Evolutionary conservation across 305 asterid species (phyloP), one percentile per base, ranked within the genome.

Genomic region (Rubia balearica): DNA sequence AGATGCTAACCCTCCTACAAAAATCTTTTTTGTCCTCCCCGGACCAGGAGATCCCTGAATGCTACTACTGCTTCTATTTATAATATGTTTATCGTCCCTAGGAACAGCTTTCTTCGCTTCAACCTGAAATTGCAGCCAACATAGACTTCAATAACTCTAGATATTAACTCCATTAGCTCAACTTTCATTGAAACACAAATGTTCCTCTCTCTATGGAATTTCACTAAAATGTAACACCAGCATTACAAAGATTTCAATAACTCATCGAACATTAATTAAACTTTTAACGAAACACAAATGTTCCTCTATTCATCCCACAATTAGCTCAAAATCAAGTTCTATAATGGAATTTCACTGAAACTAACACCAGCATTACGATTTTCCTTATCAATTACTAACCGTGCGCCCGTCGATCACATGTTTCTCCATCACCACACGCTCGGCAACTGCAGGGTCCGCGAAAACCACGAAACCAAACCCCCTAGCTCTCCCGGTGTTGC

Each of bases 101-200:
- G 96, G 96, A 72, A 90, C 89, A 75, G 96, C 96, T 79, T 87
- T 90, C 78, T 88, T 87, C 55, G 94, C 96, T 84, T 90, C 97
- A 72, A 90, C 97, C 97, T 90, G 86, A 75, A 69, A 60, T 71
- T 74, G 24, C 63, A 79, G 60, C 60, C 71, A 70, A 46, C 56
- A 75, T 65, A 75, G 22, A 22, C 53, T 67, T 70, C 61, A 65
- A 10, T 56, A 1, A 14, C 62, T 48, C 4, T 21, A 7, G 33
- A 22, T 6, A 38, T 38, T 38, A 38, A 38, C 41, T 38, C 6
- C 71, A 65, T 45, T 16, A 6, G 40, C 45, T 68, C 57, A 61
- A 61, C 38, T 67, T 24, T 21, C 67, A 61, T 5, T 0, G 36
- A 53, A 3, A 14, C 3, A 22, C 33, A 22, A 19, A 33, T 1